Percentiles rank a stretch among this genome's conserved stretches.
These are phyloP conservation scores for Penicillium psychrosexuale DNA, from an alignment of 2,329 filamentous ascomycete genomes.

Conservation along the genomic window DNA sequence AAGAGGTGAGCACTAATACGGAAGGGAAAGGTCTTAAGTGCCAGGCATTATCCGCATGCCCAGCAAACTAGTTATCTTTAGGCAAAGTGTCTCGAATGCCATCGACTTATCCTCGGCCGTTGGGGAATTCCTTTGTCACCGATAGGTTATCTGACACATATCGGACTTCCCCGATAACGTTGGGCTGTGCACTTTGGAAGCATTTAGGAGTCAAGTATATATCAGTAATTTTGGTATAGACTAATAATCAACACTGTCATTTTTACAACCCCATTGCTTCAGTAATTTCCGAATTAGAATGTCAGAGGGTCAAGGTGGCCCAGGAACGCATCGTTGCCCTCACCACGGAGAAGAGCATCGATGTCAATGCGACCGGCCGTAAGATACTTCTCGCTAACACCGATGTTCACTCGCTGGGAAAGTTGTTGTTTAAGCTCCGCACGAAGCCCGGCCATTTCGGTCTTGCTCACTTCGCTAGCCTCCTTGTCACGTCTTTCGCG, in stretches of 20 bases:
- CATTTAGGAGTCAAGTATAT: not conserved
- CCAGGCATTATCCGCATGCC: not conserved
- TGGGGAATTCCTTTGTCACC: conserved; percentile 3
- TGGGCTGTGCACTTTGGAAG: not conserved
- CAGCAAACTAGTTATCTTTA: not conserved
- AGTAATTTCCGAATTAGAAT: conserved; percentile 22
- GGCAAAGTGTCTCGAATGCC: not conserved
- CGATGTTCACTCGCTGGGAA: conserved; percentile 72
- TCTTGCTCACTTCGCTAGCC: conserved; percentile 65
- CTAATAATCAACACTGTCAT: conserved; percentile 8
- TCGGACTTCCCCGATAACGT: not conserved
- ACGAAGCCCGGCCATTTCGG: conserved; percentile 66
- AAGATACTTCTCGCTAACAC: conserved; percentile 83
- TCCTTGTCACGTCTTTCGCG: conserved; percentile 72
- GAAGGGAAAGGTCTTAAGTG: no score
- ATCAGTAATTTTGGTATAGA: conserved; percentile 9
- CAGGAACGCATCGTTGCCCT: conserved; percentile 63
- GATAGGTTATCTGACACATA: conserved; percentile 1
- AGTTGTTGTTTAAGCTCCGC: conserved; percentile 71
- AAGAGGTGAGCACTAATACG: no score
- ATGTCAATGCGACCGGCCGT: conserved; percentile 82
- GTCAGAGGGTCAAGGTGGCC: conserved; percentile 53
- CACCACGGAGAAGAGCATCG: conserved; percentile 64
- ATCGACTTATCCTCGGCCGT: no score
- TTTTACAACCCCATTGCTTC: conserved; percentile 2